Evolutionary conservation across 2,329 filamentous ascomycete species (phyloP).

Genomic region (Penicillium sp.): DNA sequence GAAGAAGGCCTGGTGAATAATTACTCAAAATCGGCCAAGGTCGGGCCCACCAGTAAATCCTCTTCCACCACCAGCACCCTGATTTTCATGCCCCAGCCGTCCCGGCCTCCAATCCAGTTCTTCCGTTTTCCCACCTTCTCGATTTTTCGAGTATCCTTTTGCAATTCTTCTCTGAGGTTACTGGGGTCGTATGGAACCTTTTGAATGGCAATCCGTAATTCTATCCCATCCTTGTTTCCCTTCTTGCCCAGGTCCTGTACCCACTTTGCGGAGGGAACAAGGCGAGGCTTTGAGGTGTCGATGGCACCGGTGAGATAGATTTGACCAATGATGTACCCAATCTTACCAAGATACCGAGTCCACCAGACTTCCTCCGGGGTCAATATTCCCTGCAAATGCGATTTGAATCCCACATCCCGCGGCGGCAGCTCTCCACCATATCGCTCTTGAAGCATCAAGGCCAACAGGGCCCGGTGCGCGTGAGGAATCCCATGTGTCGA

Average conservation of each 20-base stretch:
- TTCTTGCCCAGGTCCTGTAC: slow-evolving; percentile 28
- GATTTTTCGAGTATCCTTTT: slow-evolving; percentile 22
- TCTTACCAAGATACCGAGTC: slow-evolving; percentile 28
- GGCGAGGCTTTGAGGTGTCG: slow-evolving; percentile 21
- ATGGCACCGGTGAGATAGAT: slow-evolving; percentile 29
- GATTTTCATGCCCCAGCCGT: slow-evolving; percentile 26
- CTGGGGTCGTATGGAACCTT: slow-evolving; percentile 21
- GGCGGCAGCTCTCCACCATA: slow-evolving; percentile 31
- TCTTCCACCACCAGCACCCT: slow-evolving; percentile 15
- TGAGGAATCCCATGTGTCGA: slow-evolving; percentile 32
- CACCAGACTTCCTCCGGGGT: slow-evolving; percentile 33
- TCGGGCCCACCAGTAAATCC: slow-evolving; percentile 7
- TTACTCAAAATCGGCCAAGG: background rate
- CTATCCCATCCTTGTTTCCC: slow-evolving; percentile 25
- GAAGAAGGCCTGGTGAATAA: background rate
- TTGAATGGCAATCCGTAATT: slow-evolving; percentile 23
- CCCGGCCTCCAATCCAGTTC: slow-evolving; percentile 29
- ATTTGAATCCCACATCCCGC: slow-evolving; percentile 25
- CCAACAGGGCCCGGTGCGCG: slow-evolving; percentile 28
- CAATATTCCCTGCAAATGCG: slow-evolving; percentile 24
- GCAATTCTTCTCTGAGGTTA: slow-evolving; percentile 21
- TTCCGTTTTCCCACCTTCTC: slow-evolving; percentile 35
- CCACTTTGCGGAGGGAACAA: slow-evolving; percentile 26
- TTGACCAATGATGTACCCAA: slow-evolving; percentile 25
- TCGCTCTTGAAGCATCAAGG: slow-evolving; percentile 29